Conservation (phyloP, 2,329 filamentous ascomycete species). For the Cladosporium sp. region DNA sequence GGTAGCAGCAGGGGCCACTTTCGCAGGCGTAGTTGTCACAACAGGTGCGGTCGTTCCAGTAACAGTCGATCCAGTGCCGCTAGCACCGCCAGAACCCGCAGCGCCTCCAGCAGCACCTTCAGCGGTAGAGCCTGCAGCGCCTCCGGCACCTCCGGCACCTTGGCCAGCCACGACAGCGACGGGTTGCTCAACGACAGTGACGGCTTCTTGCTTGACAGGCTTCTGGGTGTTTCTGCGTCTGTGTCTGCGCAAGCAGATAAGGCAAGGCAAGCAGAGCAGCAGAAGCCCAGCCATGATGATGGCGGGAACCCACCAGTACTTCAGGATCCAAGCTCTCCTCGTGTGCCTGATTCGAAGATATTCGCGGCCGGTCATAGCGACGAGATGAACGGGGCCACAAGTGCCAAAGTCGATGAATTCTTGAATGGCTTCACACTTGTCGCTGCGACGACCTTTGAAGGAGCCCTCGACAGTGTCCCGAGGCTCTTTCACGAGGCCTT, state of each 20-base stretch:
- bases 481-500: neutral
- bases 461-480: neutral
- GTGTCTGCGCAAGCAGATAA: neutral
- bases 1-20: neutral
- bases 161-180: neutral
- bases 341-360: too few relatives aligned
- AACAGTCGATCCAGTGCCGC: neutral
- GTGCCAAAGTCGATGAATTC: neutral
- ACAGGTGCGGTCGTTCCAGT: neutral
- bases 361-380: neutral
- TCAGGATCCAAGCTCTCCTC: neutral
- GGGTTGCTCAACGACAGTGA: neutral
- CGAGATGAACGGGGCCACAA: neutral
- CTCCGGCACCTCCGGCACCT: neutral
- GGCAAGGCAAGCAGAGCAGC: neutral
- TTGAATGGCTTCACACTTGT: neutral
- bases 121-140: neutral
- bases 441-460: neutral
- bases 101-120: neutral
- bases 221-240: neutral
- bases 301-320: neutral
- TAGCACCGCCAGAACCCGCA: neutral
- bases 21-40: neutral
- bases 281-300: neutral
- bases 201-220: neutral